These are phyloP conservation scores for Metroxylon sagu DNA, from an alignment of 176 grass and related monocot genomes.

Conservation along the genomic window DNA sequence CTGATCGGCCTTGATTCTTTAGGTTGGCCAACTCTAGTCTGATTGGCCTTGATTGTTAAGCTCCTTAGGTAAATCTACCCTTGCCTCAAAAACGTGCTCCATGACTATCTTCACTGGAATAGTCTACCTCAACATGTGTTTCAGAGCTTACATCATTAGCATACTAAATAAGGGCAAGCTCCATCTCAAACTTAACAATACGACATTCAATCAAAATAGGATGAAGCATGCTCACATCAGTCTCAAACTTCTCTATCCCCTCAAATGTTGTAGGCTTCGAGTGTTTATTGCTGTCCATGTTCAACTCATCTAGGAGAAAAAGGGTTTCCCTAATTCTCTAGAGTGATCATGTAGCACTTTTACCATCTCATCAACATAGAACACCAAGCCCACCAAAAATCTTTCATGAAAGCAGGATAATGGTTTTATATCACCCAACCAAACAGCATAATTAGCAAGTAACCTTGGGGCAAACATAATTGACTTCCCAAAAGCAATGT, in stretches of 20 bases:
- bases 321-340: slow-evolving; percentile 45
- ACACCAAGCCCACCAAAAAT: slow-evolving; percentile 72
- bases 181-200: slow-evolving; percentile 77
- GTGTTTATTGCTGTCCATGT: slow-evolving; percentile 78
- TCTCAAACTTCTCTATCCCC: slow-evolving; percentile 77
- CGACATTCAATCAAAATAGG: slow-evolving; percentile 90
- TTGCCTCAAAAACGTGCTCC: no score
- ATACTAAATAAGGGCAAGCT: slow-evolving; percentile 84
- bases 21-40: no score
- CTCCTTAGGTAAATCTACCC: no score
- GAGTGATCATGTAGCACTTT: slow-evolving; percentile 45
- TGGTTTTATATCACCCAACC: slow-evolving; percentile 91
- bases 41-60: no score
- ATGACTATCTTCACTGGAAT: no score
- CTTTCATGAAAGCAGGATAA: slow-evolving; percentile 51
- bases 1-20: no score
- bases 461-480: slow-evolving; percentile 83
- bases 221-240: slow-evolving; percentile 69
- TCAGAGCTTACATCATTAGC: slow-evolving; percentile 97
- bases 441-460: slow-evolving; percentile 87
- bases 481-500: slow-evolving; percentile 66
- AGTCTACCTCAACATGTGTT: slow-evolving; percentile 96
- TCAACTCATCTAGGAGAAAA: slow-evolving; percentile 70
- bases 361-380: slow-evolving; percentile 80
- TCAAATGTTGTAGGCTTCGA: slow-evolving; percentile 89